Evolutionary conservation across 2,329 filamentous ascomycete genomes (phyloP), one percentile per base, ranked within the genome.

Genomic region (Neodidymelliopsis sp.): DNA sequence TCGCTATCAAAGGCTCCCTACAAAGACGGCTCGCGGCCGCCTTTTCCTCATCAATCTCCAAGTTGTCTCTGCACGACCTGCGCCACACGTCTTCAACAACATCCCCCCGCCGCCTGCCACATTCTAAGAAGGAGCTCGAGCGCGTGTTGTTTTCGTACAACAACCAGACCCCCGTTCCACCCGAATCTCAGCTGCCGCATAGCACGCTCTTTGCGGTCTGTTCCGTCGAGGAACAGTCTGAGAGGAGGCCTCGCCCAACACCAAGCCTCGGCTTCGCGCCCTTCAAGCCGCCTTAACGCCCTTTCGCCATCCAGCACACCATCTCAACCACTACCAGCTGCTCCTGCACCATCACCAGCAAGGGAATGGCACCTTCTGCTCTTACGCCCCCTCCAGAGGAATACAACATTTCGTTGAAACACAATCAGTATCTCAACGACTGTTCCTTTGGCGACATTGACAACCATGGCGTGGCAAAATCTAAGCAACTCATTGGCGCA

Each of bases 161-260:
- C 68, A 71, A 71, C 68, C 64, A 63, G 61, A 74, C 72, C 62
- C 82, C 81, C 75, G 82, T 79, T 74, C 78, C 83, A 75, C 77
- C 83, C 78, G 78, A 79, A 76, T 78, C 81, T 84, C 89, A 96
- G 90, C 93, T 97, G 94, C 94, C 94, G 94, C 93, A 99, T 99
- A 97, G 91, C 90, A 95, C 89, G 87, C 85, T 85, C 87, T 87
- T 85, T 85, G 84, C 87, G 89, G 89, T 92, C 96, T 93, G 97
- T 97, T 93, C 92, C 81, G 81, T 81, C 78, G 93, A 92, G 94
- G 94, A 93, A 95, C 94, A 94, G 91, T 96, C 57, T 46, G 42
- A 91, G 89, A 91, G 89, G 88, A 93, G 91, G 88, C 90, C 90
- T 91, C 89, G 91, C 88, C 90, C 73, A 69, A 70, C 89, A 85